Evolutionary conservation across 1,139 yeast genomes (phyloP), one percentile per base, ranked within the genome.

Genomic region (Scheffersomyces cryptocercus): DNA sequence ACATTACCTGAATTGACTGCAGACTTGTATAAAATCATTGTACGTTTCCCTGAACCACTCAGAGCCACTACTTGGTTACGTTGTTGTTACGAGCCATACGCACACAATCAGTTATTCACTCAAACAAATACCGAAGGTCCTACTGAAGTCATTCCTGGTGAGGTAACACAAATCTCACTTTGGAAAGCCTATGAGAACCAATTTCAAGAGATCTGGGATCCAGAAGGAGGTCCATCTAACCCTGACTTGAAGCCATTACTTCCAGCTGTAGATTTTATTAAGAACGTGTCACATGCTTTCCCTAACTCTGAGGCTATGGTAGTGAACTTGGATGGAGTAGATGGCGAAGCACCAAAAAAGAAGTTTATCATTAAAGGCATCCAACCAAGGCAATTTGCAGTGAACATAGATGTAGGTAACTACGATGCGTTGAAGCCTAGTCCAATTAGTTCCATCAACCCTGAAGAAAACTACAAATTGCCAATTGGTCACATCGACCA

Each of bases 1-100:
- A 56, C 63, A 2, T 77, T 85, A 3, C 95, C 96, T 2, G 67
- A 63, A 14, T 68, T 91, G 36, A 75, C 85, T 36, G 67, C 69
- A 14, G 77, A 75, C n/a, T 70, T 89, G 35, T 79, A 83, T 50
- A 69, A 74, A 13, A 81, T 85, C 37, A 76, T 93, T 35, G 70
- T 85, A 37, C 70, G 72, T 35, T 70, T 90, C 50, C 80, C 84
- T 6, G 99, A 93, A 64, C 99, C 99, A 1, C 79, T 83, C 48
- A 77, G 99, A 49, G 97, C 99, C 1, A 88, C 97, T 2, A 79
- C 90, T 11, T 93, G 99, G 99, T 84, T 93, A 70, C 81, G 97
- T 54, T 85, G 96, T 53, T 87, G 95, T 51, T 95, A 89, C 66
- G 93, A 85, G 55, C 89, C 95, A 11, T 62, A 41, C 47, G 50